Evolutionary conservation across 805 yeast genomes (phyloP).

Genomic region (Ascoidea rubescens): DNA sequence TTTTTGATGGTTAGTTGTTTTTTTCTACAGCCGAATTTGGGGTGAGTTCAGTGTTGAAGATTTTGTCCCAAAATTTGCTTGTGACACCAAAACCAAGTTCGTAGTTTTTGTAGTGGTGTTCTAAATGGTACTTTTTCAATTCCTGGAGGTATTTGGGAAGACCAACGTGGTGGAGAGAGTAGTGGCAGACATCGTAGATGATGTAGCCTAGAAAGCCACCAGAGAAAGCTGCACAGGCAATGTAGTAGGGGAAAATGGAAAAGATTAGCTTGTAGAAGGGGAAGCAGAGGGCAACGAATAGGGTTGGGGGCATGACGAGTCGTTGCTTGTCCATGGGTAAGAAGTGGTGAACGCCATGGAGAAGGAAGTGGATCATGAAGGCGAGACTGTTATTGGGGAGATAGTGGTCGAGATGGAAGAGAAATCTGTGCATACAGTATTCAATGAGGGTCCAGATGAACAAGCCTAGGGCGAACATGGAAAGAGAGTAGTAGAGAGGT

Average conservation of each 20-base stretch:
- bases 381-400: constrained; percentile 71
- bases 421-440: constrained; percentile 74
- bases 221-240: constrained; percentile 86
- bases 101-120: constrained; percentile 95
- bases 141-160: constrained; percentile 68
- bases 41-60: constrained; percentile 71
- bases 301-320: constrained; percentile 92
- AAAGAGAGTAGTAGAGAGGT: constrained; percentile 28
- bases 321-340: constrained; percentile 93
- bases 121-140: constrained; percentile 82
- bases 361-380: constrained; percentile 71
- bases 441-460: constrained; percentile 90
- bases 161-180: constrained; percentile 77
- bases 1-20: not conserved
- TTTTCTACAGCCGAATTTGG: constrained; percentile 9
- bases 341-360: constrained; percentile 96
- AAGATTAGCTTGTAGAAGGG: constrained; percentile 81
- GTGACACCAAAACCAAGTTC: constrained; percentile 97
- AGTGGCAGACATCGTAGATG: constrained; percentile 87
- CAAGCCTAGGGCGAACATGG: constrained; percentile 66
- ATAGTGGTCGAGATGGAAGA: constrained; percentile 82
- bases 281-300: constrained; percentile 53
- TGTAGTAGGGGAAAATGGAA: constrained; percentile 57
- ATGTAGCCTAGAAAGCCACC: constrained; percentile 95
- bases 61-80: constrained; percentile 82